Evolutionary conservation across 1,139 yeast genomes (phyloP).

Genomic region (Citeromyces siamensis): DNA sequence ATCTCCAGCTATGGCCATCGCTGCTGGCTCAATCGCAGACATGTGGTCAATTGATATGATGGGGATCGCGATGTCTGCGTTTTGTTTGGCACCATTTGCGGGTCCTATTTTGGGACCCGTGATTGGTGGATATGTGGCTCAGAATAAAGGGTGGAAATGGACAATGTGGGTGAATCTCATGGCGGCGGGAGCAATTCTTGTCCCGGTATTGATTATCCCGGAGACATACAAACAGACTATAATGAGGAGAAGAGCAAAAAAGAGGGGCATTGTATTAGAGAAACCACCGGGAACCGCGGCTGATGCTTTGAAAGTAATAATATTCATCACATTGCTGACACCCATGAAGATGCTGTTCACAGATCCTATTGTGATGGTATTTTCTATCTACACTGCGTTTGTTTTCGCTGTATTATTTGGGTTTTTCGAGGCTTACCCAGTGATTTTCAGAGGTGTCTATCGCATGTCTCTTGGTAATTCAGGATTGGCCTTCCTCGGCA

Average conservation of each 20-base stretch:
- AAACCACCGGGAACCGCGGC: conserved; percentile 13
- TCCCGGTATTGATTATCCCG: conserved; percentile 45
- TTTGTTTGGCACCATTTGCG: conserved; percentile 58
- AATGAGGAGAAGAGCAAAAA: conserved; percentile 41
- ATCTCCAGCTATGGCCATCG: conserved; percentile 77
- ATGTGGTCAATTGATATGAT: conserved; percentile 53
- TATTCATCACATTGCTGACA: conserved; percentile 36
- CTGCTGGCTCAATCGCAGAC: conserved; percentile 80
- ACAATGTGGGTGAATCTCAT: conserved; percentile 64
- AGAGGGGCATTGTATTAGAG: conserved; percentile 39
- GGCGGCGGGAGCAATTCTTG: conserved; percentile 55
- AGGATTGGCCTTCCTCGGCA: conserved; percentile 59
- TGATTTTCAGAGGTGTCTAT: conserved; percentile 54
- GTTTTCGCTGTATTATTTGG: conserved; percentile 69
- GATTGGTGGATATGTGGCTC: conserved; percentile 69
- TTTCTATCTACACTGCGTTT: conserved; percentile 57
- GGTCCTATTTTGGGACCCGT: conserved; percentile 82
- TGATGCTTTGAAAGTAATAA: conserved; percentile 24
- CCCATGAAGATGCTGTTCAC: conserved; percentile 53
- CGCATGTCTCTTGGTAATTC: conserved; percentile 44
- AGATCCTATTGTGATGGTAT: conserved; percentile 60
- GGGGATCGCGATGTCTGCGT: conserved; percentile 59
- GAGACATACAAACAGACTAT: conserved; percentile 61
- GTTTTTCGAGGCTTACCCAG: conserved; percentile 69
- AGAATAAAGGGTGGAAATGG: conserved; percentile 67